Base-by-base conservation (phyloP, 2,329 filamentous ascomycete species). In the Hymenoscyphus occultus region DNA sequence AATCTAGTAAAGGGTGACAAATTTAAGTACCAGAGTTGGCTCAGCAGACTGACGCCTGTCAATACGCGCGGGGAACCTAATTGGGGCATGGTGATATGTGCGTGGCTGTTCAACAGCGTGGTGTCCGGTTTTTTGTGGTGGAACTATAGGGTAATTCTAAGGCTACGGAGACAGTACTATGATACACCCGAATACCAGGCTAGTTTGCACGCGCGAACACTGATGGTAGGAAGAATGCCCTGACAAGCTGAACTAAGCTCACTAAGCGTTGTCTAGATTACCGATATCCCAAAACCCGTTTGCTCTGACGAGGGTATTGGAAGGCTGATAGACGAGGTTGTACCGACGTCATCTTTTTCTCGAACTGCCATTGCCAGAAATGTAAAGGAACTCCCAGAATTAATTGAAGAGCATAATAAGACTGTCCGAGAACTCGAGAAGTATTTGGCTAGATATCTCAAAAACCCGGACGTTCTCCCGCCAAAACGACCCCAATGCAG, bases 291-390 rank as follows among this genome's bases (percentile, higher is more conserved):
- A 1, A 87, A 87, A 67, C 84, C 87, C n/a, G 83, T 86, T 57
- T 84, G 90, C 64, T 90, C 88, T 0, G 93, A 98, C 71, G 93
- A 97, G 76, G 95, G 94, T 22, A 89, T 99, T 64, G 84, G 92
- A 39, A 86, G 90, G 66, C 85, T 99, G 65, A 91, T 93, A 35
- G 93, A 97, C 69, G 82, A 88, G 66, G 84, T 95, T 48, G 91
- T 89, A 32, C 91, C 91, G 1, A 91, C 89, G 31, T 90, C 90
- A 12, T 90, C 90, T 12, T 86, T 93, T 63, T 91, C 93, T 2
- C 85, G 90, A 68, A 92, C 90, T 22, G 89, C 91, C 12, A 89
- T 98, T 72, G 93, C 92, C 31, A 87, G 95, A 68, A 97, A 98
- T 72, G 93, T 97, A 68, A 96, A 94, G 76, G 89, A 94, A 48